These are phyloP conservation scores for Trypanosoma platydactyli DNA, from an alignment of 208 protist species.

Conservation along the genomic window DNA sequence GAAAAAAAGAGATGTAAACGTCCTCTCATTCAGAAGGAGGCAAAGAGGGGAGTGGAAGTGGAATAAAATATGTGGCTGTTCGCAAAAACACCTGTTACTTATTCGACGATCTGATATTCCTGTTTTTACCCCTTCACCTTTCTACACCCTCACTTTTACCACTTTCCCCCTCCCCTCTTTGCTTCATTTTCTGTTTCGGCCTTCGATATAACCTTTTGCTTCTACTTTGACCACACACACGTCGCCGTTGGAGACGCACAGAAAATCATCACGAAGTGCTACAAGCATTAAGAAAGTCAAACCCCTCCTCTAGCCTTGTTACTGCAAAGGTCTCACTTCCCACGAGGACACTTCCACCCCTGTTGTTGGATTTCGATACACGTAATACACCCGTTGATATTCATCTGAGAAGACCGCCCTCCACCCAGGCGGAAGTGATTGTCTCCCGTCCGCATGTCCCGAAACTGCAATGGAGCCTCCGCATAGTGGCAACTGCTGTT, in stretches of 20 bases:
- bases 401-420: slow-evolving; percentile 64
- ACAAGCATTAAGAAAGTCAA: too few relatives aligned
- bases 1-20: too few relatives aligned
- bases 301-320: background rate
- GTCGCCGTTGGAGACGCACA: background rate
- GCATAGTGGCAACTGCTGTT: background rate
- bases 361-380: slow-evolving; percentile 47
- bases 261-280: background rate
- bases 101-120: too few relatives aligned
- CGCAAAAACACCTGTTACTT: too few relatives aligned
- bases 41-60: too few relatives aligned
- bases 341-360: slow-evolving; percentile 69
- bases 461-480: too few relatives aligned
- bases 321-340: slow-evolving; percentile 23
- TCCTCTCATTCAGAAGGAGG: too few relatives aligned
- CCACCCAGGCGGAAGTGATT: slow-evolving; percentile 49
- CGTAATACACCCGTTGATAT: slow-evolving; percentile 75
- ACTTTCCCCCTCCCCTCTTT: background rate
- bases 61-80: too few relatives aligned
- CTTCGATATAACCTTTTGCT: background rate
- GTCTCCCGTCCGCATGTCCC: too few relatives aligned
- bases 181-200: slow-evolving; percentile 15
- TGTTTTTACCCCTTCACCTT: too few relatives aligned
- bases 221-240: too few relatives aligned
- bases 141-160: too few relatives aligned